These are phyloP conservation scores for Apiotrichum brassicae DNA, from an alignment of 1,284 basidiomycete species.

Conservation along the genomic window DNA sequence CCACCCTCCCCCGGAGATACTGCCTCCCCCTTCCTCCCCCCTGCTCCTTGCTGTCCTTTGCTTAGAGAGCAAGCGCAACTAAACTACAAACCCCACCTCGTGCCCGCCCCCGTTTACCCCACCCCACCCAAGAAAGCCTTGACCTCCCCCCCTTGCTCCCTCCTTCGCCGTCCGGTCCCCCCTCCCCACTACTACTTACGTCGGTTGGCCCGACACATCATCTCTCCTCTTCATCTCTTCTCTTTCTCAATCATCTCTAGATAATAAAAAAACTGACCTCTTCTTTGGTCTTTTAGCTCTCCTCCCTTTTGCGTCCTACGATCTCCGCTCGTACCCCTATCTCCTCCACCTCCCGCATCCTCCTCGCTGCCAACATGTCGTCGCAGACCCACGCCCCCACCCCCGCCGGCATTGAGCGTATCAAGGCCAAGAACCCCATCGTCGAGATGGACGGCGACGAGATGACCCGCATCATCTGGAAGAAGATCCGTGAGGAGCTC, in stretches of 20 bases:
- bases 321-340: constrained; percentile 1
- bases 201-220: too few relatives aligned
- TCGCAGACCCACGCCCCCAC: constrained; percentile 20
- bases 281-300: constrained; percentile 1
- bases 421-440: constrained; percentile 79
- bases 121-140: too few relatives aligned
- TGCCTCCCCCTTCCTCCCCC: too few relatives aligned
- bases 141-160: not conserved
- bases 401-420: constrained; percentile 46
- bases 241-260: not conserved
- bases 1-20: not conserved
- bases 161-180: not conserved
- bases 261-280: constrained; percentile 8
- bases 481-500: constrained; percentile 96
- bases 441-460: constrained; percentile 97
- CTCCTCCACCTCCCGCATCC: constrained; percentile 7
- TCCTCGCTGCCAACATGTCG: constrained; percentile 13
- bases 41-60: too few relatives aligned
- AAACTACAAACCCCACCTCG: too few relatives aligned
- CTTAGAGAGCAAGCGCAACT: too few relatives aligned
- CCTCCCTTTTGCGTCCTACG: constrained; percentile 6
- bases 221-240: not conserved
- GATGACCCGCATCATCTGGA: constrained; percentile 98
- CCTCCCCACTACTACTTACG: not conserved
- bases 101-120: not conserved